Base-by-base conservation (phyloP, 2,329 filamentous ascomycete species). In the Neocatenulostroma microsporum region DNA sequence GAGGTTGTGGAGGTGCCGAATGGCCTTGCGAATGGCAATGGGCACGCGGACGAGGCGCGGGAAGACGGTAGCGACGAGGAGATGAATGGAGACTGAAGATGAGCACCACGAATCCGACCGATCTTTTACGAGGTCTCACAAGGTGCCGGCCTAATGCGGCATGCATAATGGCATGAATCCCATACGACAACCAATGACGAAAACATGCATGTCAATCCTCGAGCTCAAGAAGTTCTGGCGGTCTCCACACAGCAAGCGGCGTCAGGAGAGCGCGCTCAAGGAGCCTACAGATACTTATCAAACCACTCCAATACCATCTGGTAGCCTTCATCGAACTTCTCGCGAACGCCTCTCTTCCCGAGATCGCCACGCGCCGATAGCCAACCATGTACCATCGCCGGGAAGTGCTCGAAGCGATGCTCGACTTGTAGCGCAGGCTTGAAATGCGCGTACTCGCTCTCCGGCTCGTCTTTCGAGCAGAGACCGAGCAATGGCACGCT, bases 401-500 rank as follows among this genome's bases (percentile, higher is more conserved):
- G 5, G 17, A 28, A 39, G 5, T 4, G 14, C 5, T 26, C 30
- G 19, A 39, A 26, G 30, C 20, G 12, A n/a, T 39, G 34, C 5
- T 26, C 30, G 10, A 35, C 30, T 18, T 21, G 25, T 8, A 39
- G 25, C 12, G 20, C 30, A n/a, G n/a, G n/a, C n/a, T n/a, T n/a
- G n/a, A n/a, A n/a, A n/a, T n/a, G n/a, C n/a, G n/a, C n/a, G n/a
- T n/a, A n/a, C n/a, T 67, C 74, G 1, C 68, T 63, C 46, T 69
- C 67, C 23, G 63, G 55, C 62, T 79, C 75, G 31, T 77, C 75
- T 54, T 68, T 69, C 24, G 66, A 70, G 2, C 74, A 73, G 26
- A 79, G 62, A 62, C 77, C 63, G 5, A 67, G 65, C 55, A 72
- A 73, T 1, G 75, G 75, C 25, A 78, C 72, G 3, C 66, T 69